Conservation (phyloP, 2,329 filamentous ascomycete genomes). For the Alternaria alternata region DNA sequence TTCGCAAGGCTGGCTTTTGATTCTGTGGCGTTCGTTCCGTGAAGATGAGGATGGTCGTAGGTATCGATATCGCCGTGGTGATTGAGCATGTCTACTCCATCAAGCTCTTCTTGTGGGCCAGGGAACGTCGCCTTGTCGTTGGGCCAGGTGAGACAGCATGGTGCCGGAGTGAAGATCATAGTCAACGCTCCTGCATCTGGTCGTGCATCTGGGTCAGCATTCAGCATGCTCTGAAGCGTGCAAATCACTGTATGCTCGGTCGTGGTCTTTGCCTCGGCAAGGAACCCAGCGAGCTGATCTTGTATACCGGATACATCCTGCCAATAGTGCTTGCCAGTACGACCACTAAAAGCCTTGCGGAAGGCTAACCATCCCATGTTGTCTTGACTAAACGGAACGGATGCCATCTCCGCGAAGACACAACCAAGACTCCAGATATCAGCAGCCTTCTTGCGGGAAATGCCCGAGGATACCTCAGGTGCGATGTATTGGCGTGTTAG, state of each 20-base stretch:
- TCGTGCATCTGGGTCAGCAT: conserved; percentile 36
- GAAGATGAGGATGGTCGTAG: conserved; percentile 18
- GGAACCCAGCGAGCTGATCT: conserved; percentile 32
- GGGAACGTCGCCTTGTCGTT: conserved; percentile 45
- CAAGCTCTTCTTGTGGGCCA: conserved; percentile 42
- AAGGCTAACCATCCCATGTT: conserved; percentile 37
- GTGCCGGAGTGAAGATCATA: conserved; percentile 45
- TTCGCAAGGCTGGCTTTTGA: conserved; percentile 14
- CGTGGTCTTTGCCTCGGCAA: conserved; percentile 25
- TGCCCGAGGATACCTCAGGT: conserved; percentile 44
- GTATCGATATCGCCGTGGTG: conserved; percentile 29
- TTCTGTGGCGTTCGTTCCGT: conserved; percentile 7
- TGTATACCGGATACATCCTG: conserved; percentile 44
- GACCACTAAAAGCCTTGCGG: conserved; percentile 40
- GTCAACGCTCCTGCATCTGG: conserved; percentile 43
- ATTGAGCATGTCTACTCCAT: conserved; percentile 35
- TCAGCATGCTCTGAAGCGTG: conserved; percentile 46
- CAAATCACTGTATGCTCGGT: conserved; percentile 36
- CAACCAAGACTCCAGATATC: conserved; percentile 98
- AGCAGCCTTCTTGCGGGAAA: conserved; percentile 41
- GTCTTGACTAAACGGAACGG: conserved; percentile 32
- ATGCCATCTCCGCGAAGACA: conserved; percentile 94
- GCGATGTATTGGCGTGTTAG: conserved; percentile 48
- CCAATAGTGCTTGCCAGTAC: conserved; percentile 47
- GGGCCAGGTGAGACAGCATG: conserved; percentile 49